A percentile compares a stretch with the other conserved stretches of the same genome.
Evolutionary conservation across 331 rosid species (phyloP).

Genomic region (Malus hybrid): DNA sequence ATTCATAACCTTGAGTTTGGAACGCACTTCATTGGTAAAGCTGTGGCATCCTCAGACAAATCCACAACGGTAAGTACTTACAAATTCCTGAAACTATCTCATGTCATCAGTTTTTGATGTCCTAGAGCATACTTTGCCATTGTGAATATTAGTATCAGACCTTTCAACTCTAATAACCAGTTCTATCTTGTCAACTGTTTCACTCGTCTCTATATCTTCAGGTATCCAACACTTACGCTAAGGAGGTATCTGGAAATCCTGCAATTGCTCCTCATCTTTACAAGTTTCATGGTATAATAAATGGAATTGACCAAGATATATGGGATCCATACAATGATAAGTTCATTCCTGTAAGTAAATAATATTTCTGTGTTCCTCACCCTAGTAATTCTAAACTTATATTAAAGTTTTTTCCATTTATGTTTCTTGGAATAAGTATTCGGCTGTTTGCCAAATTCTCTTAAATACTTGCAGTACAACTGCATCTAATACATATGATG

Average conservation of each 20-base stretch:
- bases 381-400: not conserved
- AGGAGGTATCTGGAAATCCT: conserved; percentile 57
- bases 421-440: not conserved
- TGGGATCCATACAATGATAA: conserved; percentile 75
- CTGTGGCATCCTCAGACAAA: conserved; percentile 55
- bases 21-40: conserved; percentile 47
- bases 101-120: not conserved
- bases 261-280: conserved; percentile 54
- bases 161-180: not conserved
- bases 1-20: conserved; percentile 91
- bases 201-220: conserved; percentile 10
- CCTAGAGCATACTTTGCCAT: not conserved
- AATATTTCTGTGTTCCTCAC: not conserved
- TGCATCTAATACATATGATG: conserved; percentile 19
- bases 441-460: not conserved
- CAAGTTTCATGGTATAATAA: conserved; percentile 78
- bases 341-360: conserved; percentile 69
- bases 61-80: conserved; percentile 64
- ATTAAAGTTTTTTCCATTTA: not conserved
- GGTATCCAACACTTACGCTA: conserved; percentile 69
- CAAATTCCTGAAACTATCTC: conserved; percentile 5
- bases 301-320: conserved; percentile 82
- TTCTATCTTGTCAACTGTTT: not conserved
- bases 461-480: conserved; percentile 5
- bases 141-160: not conserved